Percentiles rank a stretch among this genome's conserved stretches.
Evolutionary conservation across 2,329 filamentous ascomycete species (phyloP).

Genomic region (Claviceps sp.): DNA sequence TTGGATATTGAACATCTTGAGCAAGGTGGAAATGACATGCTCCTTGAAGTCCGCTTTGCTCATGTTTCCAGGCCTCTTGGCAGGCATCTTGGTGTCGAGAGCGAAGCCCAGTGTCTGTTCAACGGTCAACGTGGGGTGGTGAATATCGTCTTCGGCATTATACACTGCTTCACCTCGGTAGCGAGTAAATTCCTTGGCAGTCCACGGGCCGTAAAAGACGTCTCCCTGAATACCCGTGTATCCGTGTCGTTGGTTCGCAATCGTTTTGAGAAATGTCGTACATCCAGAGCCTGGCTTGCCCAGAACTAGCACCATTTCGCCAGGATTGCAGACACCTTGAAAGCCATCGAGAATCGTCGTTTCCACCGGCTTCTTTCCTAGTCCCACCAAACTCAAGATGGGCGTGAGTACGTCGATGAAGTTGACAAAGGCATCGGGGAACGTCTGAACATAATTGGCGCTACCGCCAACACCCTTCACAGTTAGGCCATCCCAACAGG

Average conservation of each 20-base stretch:
- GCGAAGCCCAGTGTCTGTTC: conserved; percentile 80
- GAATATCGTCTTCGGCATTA: conserved; percentile 67
- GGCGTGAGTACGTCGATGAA: conserved; percentile 66
- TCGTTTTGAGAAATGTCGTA: conserved; percentile 55
- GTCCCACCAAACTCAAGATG: conserved; percentile 46
- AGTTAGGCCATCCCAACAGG: conserved; percentile 65
- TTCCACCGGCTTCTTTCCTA: conserved; percentile 55
- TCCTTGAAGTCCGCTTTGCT: conserved; percentile 64
- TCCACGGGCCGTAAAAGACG: conserved; percentile 64
- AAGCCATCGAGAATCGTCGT: conserved; percentile 63
- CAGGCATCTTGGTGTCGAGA: conserved; percentile 70
- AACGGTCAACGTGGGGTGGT: conserved; percentile 75
- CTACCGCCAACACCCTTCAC: conserved; percentile 64
- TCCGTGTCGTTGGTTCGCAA: conserved; percentile 50
- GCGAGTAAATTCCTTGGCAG: conserved; percentile 54
- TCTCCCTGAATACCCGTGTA: conserved; percentile 50
- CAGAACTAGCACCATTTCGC: conserved; percentile 79
- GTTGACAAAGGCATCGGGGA: conserved; percentile 61
- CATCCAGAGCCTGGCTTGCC: conserved; percentile 64
- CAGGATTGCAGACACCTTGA: conserved; percentile 57
- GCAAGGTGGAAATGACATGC: conserved; percentile 56
- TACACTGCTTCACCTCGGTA: conserved; percentile 78
- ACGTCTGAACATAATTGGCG: conserved; percentile 60
- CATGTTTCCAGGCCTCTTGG: conserved; percentile 63
- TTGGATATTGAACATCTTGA: conserved; percentile 91